Percentiles rank a stretch among this genome's conserved stretches.
phyloP scores from a whole-genome alignment of 1,139 yeast species.

The Nematodospora anomalae region DNA sequence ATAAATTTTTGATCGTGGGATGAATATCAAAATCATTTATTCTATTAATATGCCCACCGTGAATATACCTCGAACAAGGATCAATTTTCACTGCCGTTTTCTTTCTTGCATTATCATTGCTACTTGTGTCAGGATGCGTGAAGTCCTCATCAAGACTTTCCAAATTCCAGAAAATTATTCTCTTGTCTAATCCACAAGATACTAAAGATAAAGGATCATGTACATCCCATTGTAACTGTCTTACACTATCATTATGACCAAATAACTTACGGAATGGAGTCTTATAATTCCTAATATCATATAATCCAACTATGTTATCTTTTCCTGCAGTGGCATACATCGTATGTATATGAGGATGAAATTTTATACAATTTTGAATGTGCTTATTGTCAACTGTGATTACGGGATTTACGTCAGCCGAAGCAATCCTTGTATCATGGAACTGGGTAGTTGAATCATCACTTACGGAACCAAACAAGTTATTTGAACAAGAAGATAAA shows the following conservation, averaged over 20 bases:
- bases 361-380: slow-evolving; percentile 49
- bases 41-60: slow-evolving; percentile 60
- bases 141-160: slow-evolving; percentile 46
- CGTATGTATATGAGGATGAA: slow-evolving; percentile 46
- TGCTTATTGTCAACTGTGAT: slow-evolving; percentile 45
- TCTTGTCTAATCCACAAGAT: slow-evolving; percentile 52
- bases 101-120: slow-evolving; percentile 17
- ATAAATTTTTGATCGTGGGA: slow-evolving; percentile 42
- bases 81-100: slow-evolving; percentile 36
- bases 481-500: slow-evolving; percentile 52
- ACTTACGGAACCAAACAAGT: slow-evolving; percentile 67
- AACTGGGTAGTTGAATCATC: slow-evolving; percentile 70
- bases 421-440: slow-evolving; percentile 57
- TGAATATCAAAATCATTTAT: slow-evolving; percentile 53
- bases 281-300: slow-evolving; percentile 50
- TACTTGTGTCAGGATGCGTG: slow-evolving; percentile 30
- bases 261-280: slow-evolving; percentile 49
- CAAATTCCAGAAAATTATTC: slow-evolving; percentile 54
- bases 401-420: slow-evolving; percentile 34
- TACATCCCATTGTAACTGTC: slow-evolving; percentile 41
- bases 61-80: slow-evolving; percentile 60
- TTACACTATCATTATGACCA: slow-evolving; percentile 49
- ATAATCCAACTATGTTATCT: slow-evolving; percentile 50
- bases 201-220: slow-evolving; percentile 38
- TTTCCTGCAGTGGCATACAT: slow-evolving; percentile 56